Base-by-base conservation (phyloP, 192 early-diverging fungal genomes). In the Cladochytrium replicatum region DNA sequence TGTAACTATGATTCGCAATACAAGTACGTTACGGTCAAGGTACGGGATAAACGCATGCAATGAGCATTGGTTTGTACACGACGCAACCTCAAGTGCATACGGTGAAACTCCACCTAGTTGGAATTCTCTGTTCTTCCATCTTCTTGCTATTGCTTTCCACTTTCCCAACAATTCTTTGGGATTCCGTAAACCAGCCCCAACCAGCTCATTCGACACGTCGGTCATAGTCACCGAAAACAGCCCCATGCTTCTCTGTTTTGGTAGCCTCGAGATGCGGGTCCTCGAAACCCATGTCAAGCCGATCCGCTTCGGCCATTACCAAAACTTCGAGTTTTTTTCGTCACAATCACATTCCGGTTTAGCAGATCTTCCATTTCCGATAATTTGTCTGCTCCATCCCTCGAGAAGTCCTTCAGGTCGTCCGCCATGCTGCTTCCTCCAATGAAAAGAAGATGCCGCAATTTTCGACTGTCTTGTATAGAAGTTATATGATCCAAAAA, bases 191-290 rank as follows among this genome's bases (percentile, higher is more conserved):
- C 95, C 95, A 0, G 87, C 82, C 17, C 81, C 67, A 1, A 94
- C 83, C 24, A 99, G 61, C 47, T 91, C 81, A 11, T 66, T 63
- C 29, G 97, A 46, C 0, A 79, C 89, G 54, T 97, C 93, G 30
- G 81, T 86, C 88, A 99, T 91, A 2, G 95, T 99, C 0, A 93
- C 95, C 1, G 91, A 94, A 44, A 95, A 99, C 29, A 99, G 70
- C 4, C 93, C 91, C 0, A 93, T 99, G 29, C 93, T 76, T 2
- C 95, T 82, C 58, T 97, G 93, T 53, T 91, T 91, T 1, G 95
- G 95, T 19, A 99, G 63, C 2, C 74, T 55, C 0, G 73, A 60
- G 28, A 97, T 74, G 46, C 48, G 80, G 71, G 31, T 79, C 71
- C 34, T 87, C 73, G 46, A 97, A 99, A 29, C 93, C 95, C 87